Evolutionary conservation across 2,329 filamentous ascomycete species (phyloP), one percentile per base, ranked within the genome.

Genomic region (Neurospora crassa): DNA sequence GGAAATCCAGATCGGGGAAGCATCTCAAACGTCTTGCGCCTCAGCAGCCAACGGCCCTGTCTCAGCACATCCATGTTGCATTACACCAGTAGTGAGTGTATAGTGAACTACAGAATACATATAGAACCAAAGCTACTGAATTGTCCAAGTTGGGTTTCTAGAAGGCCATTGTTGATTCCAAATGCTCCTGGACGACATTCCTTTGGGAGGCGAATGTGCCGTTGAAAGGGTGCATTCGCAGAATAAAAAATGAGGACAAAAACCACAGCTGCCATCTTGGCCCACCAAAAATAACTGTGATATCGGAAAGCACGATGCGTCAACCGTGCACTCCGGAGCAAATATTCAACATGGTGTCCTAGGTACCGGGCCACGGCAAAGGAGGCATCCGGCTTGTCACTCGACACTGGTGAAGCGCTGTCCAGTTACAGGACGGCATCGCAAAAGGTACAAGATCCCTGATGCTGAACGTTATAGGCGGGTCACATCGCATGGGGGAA

Each of bases 401-500:
- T 74, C 67, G 72, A 70, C 71, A 67, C 71, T 72, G 71, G 70
- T 73, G 72, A 76, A 73, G 74, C 74, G 73, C 73, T 69, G 74
- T 71, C 69, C 47, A 69, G 74, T 74, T 72, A 76, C 75, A 74
- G 47, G 74, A 68, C 24, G 53, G 24, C 14, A 63, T 63, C 53
- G 24, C 24, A 71, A 67, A 67, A 69, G 74, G 70, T 75, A 75
- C 73, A 63, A 72, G 68, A 68, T 67, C 70, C 74, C 69, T 73
- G 72, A 67, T 63, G 34, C 7, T 63, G 0, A 63, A 34, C 53
- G 53, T 63, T 63, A 63, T 63, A 63, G 16, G 29, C 34, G 53
- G 53, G 53, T 63, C 53, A 37, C 53, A 34, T 63, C 37, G 29
- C 53, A 63, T 34, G 53, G 24, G 24, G 24, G 7, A 1, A 63